These are phyloP conservation scores for Wickerhamiella bombiphila DNA, from an alignment of 805 yeast species.

Conservation along the genomic window DNA sequence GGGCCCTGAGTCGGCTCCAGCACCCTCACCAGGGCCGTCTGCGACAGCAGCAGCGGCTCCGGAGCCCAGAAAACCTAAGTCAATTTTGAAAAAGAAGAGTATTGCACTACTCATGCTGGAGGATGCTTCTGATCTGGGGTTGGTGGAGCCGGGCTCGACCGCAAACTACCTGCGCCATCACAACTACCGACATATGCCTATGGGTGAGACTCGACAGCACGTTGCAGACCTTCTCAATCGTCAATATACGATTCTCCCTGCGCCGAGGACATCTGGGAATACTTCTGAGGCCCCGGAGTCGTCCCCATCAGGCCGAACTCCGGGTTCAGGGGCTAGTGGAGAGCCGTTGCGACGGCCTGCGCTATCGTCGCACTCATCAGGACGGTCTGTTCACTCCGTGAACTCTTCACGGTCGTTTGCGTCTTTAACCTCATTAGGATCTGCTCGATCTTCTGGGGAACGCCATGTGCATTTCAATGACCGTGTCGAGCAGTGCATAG, in stretches of 20 bases:
- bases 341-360: no score
- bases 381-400: background rate
- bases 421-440: conserved; percentile 2
- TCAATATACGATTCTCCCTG: conserved; percentile 15
- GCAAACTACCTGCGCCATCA: conserved; percentile 26
- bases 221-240: conserved; percentile 22
- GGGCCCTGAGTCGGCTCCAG: background rate
- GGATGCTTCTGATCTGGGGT: conserved; percentile 14
- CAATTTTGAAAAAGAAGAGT: conserved; percentile 77
- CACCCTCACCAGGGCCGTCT: background rate
- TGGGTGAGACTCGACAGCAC: conserved; percentile 18
- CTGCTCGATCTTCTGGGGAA: conserved; percentile 16
- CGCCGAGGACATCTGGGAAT: background rate
- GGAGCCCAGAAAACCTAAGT: conserved; percentile 34
- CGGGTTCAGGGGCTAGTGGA: background rate
- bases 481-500: conserved; percentile 87
- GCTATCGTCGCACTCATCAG: background rate
- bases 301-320: conserved; percentile 1
- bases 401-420: background rate
- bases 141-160: conserved; percentile 5
- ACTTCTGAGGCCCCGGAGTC: background rate
- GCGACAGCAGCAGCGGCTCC: background rate
- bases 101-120: conserved; percentile 64
- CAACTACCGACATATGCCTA: conserved; percentile 25
- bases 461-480: conserved; percentile 88